phyloP scores from a whole-genome alignment of 192 early-diverging fungal species.

The Coemansia sp. region DNA sequence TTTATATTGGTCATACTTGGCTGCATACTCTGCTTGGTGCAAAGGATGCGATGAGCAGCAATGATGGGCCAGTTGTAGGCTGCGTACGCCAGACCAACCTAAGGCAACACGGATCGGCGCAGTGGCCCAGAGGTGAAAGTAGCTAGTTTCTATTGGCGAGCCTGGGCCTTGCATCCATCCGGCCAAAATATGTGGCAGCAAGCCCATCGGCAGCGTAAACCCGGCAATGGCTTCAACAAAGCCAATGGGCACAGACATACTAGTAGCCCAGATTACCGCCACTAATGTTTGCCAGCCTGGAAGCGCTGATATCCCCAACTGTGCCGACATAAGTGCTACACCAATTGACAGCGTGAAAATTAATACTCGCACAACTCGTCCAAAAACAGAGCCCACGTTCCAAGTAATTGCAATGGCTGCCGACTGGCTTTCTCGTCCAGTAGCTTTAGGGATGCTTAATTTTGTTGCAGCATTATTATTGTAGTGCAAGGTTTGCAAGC shows the following conservation, averaged over 20 bases:
- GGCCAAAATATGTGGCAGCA: conserved; percentile 48
- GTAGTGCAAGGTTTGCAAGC: background rate
- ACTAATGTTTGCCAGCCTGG: conserved; percentile 49
- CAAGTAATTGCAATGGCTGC: background rate
- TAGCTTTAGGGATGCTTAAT: background rate
- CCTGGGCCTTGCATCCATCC: conserved; percentile 51
- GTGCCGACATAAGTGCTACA: conserved; percentile 36
- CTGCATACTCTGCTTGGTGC: background rate
- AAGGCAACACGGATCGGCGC: conserved; percentile 45
- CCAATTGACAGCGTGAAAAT: conserved; percentile 42
- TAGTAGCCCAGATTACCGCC: conserved; percentile 38
- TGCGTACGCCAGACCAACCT: conserved; percentile 53
- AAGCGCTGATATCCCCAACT: conserved; percentile 41
- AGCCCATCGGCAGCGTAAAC: conserved; percentile 49
- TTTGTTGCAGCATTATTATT: background rate
- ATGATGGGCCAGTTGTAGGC: conserved; percentile 44
- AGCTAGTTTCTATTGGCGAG: conserved; percentile 49
- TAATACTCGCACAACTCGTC: conserved; percentile 32
- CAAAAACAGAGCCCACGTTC: conserved; percentile 20
- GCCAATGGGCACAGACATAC: conserved; percentile 44
- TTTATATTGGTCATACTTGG: background rate
- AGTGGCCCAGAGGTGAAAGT: conserved; percentile 55
- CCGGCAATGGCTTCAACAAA: conserved; percentile 52
- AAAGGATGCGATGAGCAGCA: conserved; percentile 14
- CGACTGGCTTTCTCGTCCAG: background rate